Evolutionary conservation across 2,329 filamentous ascomycete species (phyloP).

Genomic region (Alternaria atra): DNA sequence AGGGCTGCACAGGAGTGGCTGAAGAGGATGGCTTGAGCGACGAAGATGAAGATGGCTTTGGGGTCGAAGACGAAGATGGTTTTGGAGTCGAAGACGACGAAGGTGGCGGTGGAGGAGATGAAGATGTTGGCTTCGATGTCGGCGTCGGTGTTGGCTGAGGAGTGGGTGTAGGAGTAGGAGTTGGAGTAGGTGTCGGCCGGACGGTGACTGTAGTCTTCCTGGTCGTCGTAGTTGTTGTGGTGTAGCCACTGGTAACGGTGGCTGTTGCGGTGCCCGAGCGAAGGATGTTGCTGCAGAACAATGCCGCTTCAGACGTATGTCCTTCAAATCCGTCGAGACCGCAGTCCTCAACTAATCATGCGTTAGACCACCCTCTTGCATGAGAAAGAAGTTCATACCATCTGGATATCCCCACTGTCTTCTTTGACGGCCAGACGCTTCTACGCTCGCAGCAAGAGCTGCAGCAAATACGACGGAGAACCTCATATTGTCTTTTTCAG

Average conservation of each 20-base stretch:
- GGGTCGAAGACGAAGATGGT: slow-evolving; percentile 4
- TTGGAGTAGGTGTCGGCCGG: slow-evolving; percentile 23
- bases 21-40: slow-evolving; percentile 18
- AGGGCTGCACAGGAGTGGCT: slow-evolving; percentile 18
- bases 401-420: slow-evolving; percentile 35
- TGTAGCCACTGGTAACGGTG: slow-evolving; percentile 30
- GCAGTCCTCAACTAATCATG: slow-evolving; percentile 30
- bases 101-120: neutral
- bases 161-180: slow-evolving; percentile 15
- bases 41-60: slow-evolving; percentile 12
- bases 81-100: neutral
- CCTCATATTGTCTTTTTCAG: slow-evolving; percentile 33
- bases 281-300: slow-evolving; percentile 43
- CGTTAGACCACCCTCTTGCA: slow-evolving; percentile 3
- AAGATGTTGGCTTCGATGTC: slow-evolving; percentile 17
- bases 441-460: slow-evolving; percentile 33
- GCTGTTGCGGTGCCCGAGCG: slow-evolving; percentile 37
- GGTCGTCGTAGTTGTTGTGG: slow-evolving; percentile 32
- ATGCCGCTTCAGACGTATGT: slow-evolving; percentile 40
- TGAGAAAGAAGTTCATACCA: slow-evolving; percentile 24
- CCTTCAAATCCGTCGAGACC: slow-evolving; percentile 44
- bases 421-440: slow-evolving; percentile 31
- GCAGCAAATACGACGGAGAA: slow-evolving; percentile 29
- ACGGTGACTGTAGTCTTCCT: slow-evolving; percentile 36
- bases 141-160: slow-evolving; percentile 24